Percentiles rank a stretch among this genome's conserved stretches.
phyloP scores from a whole-genome alignment of 2,329 filamentous ascomycete species.

The Neopestalotiopsis sp. region DNA sequence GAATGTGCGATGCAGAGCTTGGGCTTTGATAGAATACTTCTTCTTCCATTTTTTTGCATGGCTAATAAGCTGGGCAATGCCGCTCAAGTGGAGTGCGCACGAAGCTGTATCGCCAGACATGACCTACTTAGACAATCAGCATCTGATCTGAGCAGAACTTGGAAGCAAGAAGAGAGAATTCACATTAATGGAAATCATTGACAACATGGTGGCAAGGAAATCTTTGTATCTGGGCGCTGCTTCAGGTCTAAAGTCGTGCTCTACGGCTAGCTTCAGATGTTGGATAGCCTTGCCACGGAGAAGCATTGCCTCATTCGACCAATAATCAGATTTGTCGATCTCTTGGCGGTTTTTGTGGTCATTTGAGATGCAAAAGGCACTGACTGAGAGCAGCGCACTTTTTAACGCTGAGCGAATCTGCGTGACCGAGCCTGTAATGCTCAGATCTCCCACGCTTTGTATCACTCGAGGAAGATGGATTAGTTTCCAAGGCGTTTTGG shows the following conservation, averaged over 20 bases:
- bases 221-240: slow-evolving; percentile 33
- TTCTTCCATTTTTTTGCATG: slow-evolving; percentile 27
- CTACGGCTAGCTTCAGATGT: slow-evolving; percentile 29
- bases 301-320: slow-evolving; percentile 22
- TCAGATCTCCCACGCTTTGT: slow-evolving; percentile 31
- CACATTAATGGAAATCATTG: slow-evolving; percentile 35
- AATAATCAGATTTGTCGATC: slow-evolving; percentile 20
- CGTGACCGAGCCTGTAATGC: slow-evolving; percentile 28
- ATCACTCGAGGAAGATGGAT: slow-evolving; percentile 32
- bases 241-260: slow-evolving; percentile 19
- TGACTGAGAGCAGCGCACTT: slow-evolving; percentile 32
- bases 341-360: slow-evolving; percentile 21
- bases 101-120: slow-evolving; percentile 33
- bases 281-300: slow-evolving; percentile 27
- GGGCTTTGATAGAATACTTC: slow-evolving; percentile 12
- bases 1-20: slow-evolving; percentile 31
- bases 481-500: slow-evolving; percentile 34
- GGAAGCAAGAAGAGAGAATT: background rate
- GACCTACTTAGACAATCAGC: slow-evolving; percentile 22
- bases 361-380: slow-evolving; percentile 33
- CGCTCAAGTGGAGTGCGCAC: slow-evolving; percentile 30
- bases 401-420: slow-evolving; percentile 29
- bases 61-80: slow-evolving; percentile 27
- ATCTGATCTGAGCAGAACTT: background rate
- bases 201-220: slow-evolving; percentile 34